Percentiles rank a stretch among this genome's conserved stretches.
Conservation (phyloP, 345 rosid species). For the Syzygium aromaticum region DNA sequence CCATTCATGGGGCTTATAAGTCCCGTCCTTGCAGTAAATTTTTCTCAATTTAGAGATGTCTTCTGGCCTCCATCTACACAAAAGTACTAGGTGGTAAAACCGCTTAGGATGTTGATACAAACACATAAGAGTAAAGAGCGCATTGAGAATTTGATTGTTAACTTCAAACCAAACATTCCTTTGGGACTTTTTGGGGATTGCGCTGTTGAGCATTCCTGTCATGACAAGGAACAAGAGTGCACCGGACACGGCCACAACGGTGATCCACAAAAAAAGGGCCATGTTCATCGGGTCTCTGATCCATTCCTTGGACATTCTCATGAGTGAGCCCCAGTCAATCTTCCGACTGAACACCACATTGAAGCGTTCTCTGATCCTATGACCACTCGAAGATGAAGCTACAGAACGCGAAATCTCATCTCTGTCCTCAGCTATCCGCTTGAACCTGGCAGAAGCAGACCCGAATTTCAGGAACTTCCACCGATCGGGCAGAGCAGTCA, state of each 20-base stretch:
- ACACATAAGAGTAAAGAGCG: constrained; percentile 89
- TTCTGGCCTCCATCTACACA: constrained; percentile 63
- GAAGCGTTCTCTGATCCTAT: constrained; percentile 45
- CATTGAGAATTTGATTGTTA: constrained; percentile 88
- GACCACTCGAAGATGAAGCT: constrained; percentile 27
- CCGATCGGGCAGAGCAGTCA: constrained; percentile 19
- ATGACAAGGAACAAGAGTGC: constrained; percentile 89
- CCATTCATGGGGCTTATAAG: constrained; percentile 88
- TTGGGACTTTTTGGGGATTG: constrained; percentile 51
- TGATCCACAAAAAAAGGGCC: constrained; percentile 75
- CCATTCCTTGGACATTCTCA: constrained; percentile 64
- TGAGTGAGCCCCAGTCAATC: constrained; percentile 54
- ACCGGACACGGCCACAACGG: constrained; percentile 73
- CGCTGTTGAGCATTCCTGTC: constrained; percentile 89
- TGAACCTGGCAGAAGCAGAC: constrained; percentile 65
- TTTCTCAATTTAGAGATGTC: constrained; percentile 66
- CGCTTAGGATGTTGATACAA: constrained; percentile 89
- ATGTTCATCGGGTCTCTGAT: constrained; percentile 68
- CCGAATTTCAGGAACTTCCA: constrained; percentile 45
- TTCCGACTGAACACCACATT: constrained; percentile 43
- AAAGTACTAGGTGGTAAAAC: constrained; percentile 71
- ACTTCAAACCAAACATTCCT: constrained; percentile 91
- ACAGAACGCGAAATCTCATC: constrained; percentile 66
- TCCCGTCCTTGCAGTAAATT: constrained; percentile 79
- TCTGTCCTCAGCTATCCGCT: constrained; percentile 47